phyloP scores from a whole-genome alignment of 176 grass and related monocot genomes.

The Eremochloa ophiuroides region DNA sequence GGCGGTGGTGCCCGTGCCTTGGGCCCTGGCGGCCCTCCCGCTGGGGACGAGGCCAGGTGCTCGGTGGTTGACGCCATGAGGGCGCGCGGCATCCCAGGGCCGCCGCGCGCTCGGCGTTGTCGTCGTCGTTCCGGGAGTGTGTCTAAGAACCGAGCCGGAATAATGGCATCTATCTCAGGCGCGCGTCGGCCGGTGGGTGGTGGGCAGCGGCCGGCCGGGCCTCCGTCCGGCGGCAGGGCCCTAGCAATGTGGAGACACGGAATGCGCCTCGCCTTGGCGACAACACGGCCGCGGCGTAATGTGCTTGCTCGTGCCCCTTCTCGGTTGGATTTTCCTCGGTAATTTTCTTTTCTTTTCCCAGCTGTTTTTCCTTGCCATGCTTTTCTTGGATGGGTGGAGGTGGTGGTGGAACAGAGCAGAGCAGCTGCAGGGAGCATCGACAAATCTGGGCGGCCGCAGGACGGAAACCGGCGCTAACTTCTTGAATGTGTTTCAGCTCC shows the following conservation, averaged over 20 bases:
- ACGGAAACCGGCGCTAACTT: slow-evolving; percentile 4
- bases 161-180: slow-evolving; percentile 16
- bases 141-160: neutral
- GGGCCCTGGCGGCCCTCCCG: slow-evolving; percentile 7
- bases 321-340: neutral
- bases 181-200: neutral
- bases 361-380: neutral
- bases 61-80: slow-evolving; percentile 23
- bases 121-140: slow-evolving; percentile 3
- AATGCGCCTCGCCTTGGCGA: slow-evolving; percentile 31
- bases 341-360: neutral
- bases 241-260: slow-evolving; percentile 1
- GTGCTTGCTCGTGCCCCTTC: slow-evolving; percentile 6
- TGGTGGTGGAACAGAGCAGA: neutral
- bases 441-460: slow-evolving; percentile 29
- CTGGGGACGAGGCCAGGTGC: slow-evolving; percentile 8
- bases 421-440: neutral
- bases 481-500: neutral
- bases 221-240: neutral
- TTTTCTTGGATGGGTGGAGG: slow-evolving; percentile 40
- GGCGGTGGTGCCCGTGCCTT: neutral
- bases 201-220: neutral
- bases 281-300: slow-evolving; percentile 9
- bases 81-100: slow-evolving; percentile 29
- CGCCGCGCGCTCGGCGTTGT: slow-evolving; percentile 14